Conservation (phyloP, 2,329 filamentous ascomycete species). For the Aspergillus pseudoglaucus region DNA sequence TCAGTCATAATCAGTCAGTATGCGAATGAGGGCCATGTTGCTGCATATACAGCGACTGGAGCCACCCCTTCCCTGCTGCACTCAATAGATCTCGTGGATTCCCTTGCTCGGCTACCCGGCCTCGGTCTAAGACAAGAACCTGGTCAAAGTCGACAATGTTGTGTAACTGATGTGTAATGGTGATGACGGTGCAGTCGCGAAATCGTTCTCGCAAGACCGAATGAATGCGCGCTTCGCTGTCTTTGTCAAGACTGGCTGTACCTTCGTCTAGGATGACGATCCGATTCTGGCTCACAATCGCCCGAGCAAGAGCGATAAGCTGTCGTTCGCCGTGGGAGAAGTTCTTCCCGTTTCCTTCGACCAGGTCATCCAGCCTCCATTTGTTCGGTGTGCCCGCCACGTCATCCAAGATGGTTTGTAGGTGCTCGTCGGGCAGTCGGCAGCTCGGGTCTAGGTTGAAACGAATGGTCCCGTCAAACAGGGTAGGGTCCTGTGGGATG, state of each 20-base stretch:
- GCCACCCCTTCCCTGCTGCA: slow-evolving; percentile 2
- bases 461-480: slow-evolving; percentile 23
- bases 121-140: slow-evolving; percentile 3
- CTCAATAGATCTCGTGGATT: neutral
- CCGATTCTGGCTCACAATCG: slow-evolving; percentile 37
- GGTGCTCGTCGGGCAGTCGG: neutral
- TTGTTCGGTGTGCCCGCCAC: slow-evolving; percentile 3
- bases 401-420: slow-evolving; percentile 3
- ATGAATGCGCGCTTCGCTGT: slow-evolving; percentile 5
- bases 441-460: slow-evolving; percentile 19
- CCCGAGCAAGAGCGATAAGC: slow-evolving; percentile 51
- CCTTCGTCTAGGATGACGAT: slow-evolving; percentile 26
- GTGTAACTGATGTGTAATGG: slow-evolving; percentile 3
- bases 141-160: slow-evolving; percentile 3
- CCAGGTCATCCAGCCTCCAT: slow-evolving; percentile 5
- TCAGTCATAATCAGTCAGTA: neutral
- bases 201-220: neutral
- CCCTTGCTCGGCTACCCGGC: slow-evolving; percentile 2
- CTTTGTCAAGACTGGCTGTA: slow-evolving; percentile 8
- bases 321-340: slow-evolving; percentile 48
- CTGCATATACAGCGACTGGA: slow-evolving; percentile 3
- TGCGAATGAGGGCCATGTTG: neutral
- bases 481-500: slow-evolving; percentile 64
- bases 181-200: slow-evolving; percentile 1
- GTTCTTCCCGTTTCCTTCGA: slow-evolving; percentile 6